Evolutionary conservation across 2,329 filamentous ascomycete genomes (phyloP).

Genomic region (Cercospora brassicicola): DNA sequence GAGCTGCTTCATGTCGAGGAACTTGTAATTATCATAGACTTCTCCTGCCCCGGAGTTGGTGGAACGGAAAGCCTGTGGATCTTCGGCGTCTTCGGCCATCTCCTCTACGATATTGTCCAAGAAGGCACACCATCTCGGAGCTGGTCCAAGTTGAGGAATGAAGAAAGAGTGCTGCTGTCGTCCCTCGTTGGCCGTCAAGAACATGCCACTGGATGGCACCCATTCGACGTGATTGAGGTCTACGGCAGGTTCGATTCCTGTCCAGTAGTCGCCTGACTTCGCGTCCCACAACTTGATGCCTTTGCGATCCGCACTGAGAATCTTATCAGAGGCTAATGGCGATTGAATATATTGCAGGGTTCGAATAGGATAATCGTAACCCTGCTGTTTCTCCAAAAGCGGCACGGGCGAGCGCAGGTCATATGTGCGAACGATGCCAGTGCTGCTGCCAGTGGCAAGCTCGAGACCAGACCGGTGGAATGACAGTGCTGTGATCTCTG

Average conservation of each 20-base stretch:
- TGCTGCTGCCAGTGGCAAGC: slow-evolving; percentile 81
- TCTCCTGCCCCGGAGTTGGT: slow-evolving; percentile 57
- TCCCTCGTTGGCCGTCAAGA: slow-evolving; percentile 94
- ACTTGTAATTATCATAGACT: slow-evolving; percentile 99
- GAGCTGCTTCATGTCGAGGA: slow-evolving; percentile 84
- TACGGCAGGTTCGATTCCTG: slow-evolving; percentile 88
- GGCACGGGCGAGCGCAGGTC: slow-evolving; percentile 86
- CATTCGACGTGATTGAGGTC: slow-evolving; percentile 94
- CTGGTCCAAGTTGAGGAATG: slow-evolving; percentile 87
- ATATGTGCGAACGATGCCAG: slow-evolving; percentile 84
- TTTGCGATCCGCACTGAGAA: slow-evolving; percentile 76
- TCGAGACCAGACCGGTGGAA: slow-evolving; percentile 83
- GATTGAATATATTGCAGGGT: slow-evolving; percentile 68
- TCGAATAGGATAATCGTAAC: slow-evolving; percentile 89
- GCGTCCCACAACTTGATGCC: slow-evolving; percentile 98
- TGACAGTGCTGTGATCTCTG: slow-evolving; percentile 80
- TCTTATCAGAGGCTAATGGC: slow-evolving; percentile 45
- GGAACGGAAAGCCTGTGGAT: slow-evolving; percentile 57
- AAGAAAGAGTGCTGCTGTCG: slow-evolving; percentile 94
- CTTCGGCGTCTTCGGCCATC: slow-evolving; percentile 79
- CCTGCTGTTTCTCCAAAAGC: slow-evolving; percentile 88
- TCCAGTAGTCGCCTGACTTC: slow-evolving; percentile 81
- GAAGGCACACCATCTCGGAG: slow-evolving; percentile 94
- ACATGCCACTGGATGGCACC: slow-evolving; percentile 89
- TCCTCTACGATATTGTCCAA: slow-evolving; percentile 97